Evolutionary conservation across 805 yeast species (phyloP), one percentile per base, ranked within the genome.

Genomic region (Teunomyces panamensis): DNA sequence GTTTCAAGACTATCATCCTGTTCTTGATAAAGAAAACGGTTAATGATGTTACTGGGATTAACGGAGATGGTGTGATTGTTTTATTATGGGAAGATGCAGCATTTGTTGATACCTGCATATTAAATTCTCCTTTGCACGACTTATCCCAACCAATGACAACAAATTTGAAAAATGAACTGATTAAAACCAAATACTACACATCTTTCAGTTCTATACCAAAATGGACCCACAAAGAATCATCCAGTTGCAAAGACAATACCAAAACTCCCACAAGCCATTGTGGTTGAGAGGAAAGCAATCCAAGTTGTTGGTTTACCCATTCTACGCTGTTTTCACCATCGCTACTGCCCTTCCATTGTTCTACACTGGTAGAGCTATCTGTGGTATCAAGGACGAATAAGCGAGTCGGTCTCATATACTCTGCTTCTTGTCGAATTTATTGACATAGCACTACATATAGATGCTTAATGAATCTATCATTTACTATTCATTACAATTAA

Each of bases 251-350:
- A 71, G 67, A 59, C 68, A 64, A 51, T 73, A 71, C 65, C 78
- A 73, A 60, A 64, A 60, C 64, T 65, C 75, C 49, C 56, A 64
- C 62, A 59, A 68, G 60, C 65, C 60, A 54, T 71, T 73, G 61
- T 73, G 77, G 77, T 68, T 71, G 65, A 69, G 72, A 65, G 77
- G 77, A 10, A 59, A 59, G 53, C 50, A 56, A 44, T 80, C 94
- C 56, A 85, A 85, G 71, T 73, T 77, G 60, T 69, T 84, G 65
- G 78, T 87, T 56, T 84, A 83, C 72, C 95, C 96, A 64, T 88
- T 83, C 79, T 84, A 78, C 74, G 88, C 87, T 53, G 74, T 83
- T 51, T 84, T 87, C 68, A 73, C 87, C 47, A 76, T 84, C 51
- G 74, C 88, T 54, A 80, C 88, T 44, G 76, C 75, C 50, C 78